Base-by-base conservation (phyloP, 495 filamentous ascomycete genomes). In the Penicillium roqueforti region DNA sequence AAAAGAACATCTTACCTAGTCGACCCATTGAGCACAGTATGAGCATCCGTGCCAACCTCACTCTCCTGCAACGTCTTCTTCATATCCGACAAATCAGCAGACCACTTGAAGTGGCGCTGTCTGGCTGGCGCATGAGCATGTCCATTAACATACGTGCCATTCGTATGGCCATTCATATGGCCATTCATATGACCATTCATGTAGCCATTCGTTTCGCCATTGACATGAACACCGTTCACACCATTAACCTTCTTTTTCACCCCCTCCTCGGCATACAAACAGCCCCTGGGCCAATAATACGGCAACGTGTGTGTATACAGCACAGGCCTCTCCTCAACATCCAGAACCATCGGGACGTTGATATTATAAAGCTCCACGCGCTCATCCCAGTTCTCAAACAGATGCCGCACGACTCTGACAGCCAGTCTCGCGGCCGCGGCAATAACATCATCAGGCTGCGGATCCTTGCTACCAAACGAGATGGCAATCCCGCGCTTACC, bases 31-130 rank as follows among this genome's bases (percentile, higher is more conserved):
- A 87, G 83, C 16, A 98, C 87, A 13, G 86, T 90, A 87, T 92
- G 95, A 20, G 92, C 93, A 80, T 98, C 93, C 47, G 91, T 95
- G 5, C 92, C 93, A 22, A 87, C 87, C 56, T 76, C 78, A 51
- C 72, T 75, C 7, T 68, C 65, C 43, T 74, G 68, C 25, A 77
- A 54, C 26, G 65, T 63, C 60, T 72, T 73, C 58, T 77, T 77
- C 69, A 77, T 77, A 66, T 75, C 72, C 2, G 71, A 70, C 37
- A 77, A 55, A 54, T 77, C 66, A 20, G 75, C 68, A 8, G 65
- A 65, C 73, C 73, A 77, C 48, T 68, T 67, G 53, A 77, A 77
- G 46, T 67, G 57, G 50, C 69, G 69, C 58, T 69, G 49, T 45
- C 60, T 66, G 20, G 52, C 44, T 41, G 58, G 52, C 47, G 47